phyloP scores from a whole-genome alignment of 345 rosid species.

The Rubroshorea leprosula region DNA sequence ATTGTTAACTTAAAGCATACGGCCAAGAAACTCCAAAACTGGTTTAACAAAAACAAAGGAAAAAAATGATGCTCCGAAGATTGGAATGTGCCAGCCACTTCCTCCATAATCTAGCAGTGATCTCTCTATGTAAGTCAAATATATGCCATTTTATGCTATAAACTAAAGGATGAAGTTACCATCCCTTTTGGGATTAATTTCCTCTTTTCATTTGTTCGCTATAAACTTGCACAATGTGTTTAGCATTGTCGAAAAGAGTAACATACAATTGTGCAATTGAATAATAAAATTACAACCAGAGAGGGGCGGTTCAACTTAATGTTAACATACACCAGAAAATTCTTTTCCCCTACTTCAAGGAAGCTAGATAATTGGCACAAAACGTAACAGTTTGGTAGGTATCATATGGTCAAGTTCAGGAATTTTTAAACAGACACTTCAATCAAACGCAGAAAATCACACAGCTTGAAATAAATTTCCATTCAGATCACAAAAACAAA shows the following conservation, averaged over 20 bases:
- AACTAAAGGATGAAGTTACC: neutral
- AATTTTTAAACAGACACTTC: neutral
- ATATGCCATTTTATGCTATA: neutral
- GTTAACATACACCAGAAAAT: too few relatives aligned
- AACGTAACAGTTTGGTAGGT: neutral
- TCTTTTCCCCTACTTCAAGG: too few relatives aligned
- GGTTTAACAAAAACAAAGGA: neutral
- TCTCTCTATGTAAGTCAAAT: too few relatives aligned
- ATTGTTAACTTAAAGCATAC: too few relatives aligned
- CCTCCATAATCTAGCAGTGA: too few relatives aligned
- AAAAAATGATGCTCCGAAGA: neutral
- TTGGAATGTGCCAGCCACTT: neutral
- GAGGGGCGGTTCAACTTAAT: neutral
- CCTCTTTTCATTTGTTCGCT: neutral
- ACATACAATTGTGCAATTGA: neutral
- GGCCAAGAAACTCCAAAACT: too few relatives aligned
- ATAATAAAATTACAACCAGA: neutral
- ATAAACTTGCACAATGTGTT: too few relatives aligned
- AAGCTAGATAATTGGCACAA: neutral
- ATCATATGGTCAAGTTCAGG: neutral
- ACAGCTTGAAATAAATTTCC: neutral
- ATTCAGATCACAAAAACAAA: neutral
- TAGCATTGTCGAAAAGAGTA: too few relatives aligned
- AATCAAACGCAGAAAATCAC: too few relatives aligned
- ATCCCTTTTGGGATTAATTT: neutral